These are phyloP conservation scores for Euphrasia confusa DNA, from an alignment of 257 asterid species.

Conservation along the genomic window DNA sequence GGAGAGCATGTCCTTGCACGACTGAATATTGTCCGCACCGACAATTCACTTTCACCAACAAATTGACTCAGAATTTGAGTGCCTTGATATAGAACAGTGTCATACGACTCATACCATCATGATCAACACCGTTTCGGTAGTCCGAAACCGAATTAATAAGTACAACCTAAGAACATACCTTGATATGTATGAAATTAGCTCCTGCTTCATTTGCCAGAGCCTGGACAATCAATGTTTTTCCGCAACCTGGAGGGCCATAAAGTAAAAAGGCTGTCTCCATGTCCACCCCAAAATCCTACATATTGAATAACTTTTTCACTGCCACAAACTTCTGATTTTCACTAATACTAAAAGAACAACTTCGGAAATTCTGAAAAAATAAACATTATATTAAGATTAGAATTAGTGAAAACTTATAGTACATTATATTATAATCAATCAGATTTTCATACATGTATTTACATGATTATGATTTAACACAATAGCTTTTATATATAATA, in stretches of 20 bases:
- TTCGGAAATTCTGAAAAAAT: background rate
- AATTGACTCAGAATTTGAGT: slow-evolving; percentile 81
- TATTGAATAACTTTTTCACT: slow-evolving; percentile 17
- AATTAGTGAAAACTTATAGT: too few relatives aligned
- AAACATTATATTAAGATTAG: background rate
- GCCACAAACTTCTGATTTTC: background rate
- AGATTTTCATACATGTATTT: too few relatives aligned
- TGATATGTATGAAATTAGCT: slow-evolving; percentile 83
- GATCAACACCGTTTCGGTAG: too few relatives aligned
- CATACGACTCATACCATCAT: too few relatives aligned
- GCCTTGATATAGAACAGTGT: slow-evolving; percentile 38
- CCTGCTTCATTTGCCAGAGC: slow-evolving; percentile 96
- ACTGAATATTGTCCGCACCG: slow-evolving; percentile 66
- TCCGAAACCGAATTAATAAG: slow-evolving; percentile 3
- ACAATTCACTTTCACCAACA: slow-evolving; percentile 93
- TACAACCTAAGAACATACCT: slow-evolving; percentile 40
- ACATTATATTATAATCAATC: too few relatives aligned
- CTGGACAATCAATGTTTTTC: slow-evolving; percentile 90
- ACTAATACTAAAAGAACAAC: too few relatives aligned
- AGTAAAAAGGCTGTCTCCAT: slow-evolving; percentile 80
- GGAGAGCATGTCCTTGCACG: slow-evolving; percentile 95
- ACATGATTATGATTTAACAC: too few relatives aligned
- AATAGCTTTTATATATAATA: too few relatives aligned
- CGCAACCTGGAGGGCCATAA: slow-evolving; percentile 98
- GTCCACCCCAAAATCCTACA: slow-evolving; percentile 61